Conservation (phyloP, 2,329 filamentous ascomycete species). For the Trichoderma pleuroti region DNA sequence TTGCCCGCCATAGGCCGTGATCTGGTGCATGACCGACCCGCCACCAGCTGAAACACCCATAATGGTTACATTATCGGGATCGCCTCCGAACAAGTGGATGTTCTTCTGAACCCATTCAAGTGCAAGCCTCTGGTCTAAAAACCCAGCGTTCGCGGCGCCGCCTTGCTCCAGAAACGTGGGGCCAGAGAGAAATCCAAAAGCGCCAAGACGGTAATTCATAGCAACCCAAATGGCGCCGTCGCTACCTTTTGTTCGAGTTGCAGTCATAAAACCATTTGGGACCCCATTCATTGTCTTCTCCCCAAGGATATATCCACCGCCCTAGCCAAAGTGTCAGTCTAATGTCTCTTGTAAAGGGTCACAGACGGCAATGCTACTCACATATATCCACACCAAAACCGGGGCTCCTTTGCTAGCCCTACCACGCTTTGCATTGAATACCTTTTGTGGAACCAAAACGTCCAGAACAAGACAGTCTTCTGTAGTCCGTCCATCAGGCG, state of each 20-base stretch:
- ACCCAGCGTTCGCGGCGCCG: neutral
- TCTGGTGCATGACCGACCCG: slow-evolving; percentile 21
- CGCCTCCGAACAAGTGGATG: slow-evolving; percentile 22
- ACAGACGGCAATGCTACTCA: neutral
- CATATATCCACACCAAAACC: slow-evolving; percentile 14
- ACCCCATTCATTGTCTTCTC: slow-evolving; percentile 10
- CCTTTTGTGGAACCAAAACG: slow-evolving; percentile 5
- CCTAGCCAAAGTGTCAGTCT: neutral
- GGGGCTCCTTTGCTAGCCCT: slow-evolving; percentile 2
- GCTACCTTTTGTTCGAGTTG: neutral
- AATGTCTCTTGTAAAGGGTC: neutral
- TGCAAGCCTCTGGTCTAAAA: slow-evolving; percentile 43
- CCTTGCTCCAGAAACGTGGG: slow-evolving; percentile 7
- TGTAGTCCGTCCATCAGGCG: neutral
- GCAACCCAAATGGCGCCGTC: slow-evolving; percentile 14
- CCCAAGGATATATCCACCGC: slow-evolving; percentile 12
- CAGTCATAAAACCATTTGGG: neutral
- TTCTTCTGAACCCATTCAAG: slow-evolving; percentile 22
- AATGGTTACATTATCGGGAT: slow-evolving; percentile 55
- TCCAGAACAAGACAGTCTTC: slow-evolving; percentile 18
- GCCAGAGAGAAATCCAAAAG: slow-evolving; percentile 16
- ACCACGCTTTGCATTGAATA: neutral
- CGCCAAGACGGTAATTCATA: slow-evolving; percentile 14
- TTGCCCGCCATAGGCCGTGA: slow-evolving; percentile 19
- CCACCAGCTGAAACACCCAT: slow-evolving; percentile 42